Conservation (phyloP, 352 stramenopile genomes). For the Blastocystis sp. region DNA sequence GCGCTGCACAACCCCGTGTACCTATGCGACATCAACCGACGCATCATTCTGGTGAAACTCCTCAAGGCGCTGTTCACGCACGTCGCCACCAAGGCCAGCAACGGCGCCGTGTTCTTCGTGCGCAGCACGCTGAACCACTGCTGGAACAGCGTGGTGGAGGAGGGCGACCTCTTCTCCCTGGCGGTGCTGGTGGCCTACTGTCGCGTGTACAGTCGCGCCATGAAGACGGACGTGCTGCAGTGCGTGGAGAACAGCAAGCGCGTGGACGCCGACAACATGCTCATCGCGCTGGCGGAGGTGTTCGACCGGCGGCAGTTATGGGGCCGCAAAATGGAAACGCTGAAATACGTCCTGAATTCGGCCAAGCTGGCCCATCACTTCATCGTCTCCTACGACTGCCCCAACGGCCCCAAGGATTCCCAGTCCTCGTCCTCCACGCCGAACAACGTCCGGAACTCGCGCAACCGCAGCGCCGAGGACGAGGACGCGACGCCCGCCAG, state of each 20-base stretch:
- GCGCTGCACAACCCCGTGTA: background rate
- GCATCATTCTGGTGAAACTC: background rate
- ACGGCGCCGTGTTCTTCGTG: background rate
- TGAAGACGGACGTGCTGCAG: background rate
- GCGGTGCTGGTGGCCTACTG: conserved; percentile 21
- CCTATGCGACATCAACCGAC: background rate
- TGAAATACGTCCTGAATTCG: background rate
- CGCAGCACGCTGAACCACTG: background rate
- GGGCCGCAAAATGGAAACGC: background rate
- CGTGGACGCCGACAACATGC: conserved; percentile 17
- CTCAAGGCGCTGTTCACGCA: background rate
- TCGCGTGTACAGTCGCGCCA: conserved; percentile 7
- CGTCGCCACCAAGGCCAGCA: background rate
- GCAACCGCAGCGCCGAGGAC: background rate
- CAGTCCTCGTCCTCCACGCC: background rate
- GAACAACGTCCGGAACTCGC: background rate
- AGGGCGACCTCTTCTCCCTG: background rate
- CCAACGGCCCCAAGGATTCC: background rate
- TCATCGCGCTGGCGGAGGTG: background rate
- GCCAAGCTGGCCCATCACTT: background rate
- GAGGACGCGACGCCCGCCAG: background rate
- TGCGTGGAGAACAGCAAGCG: conserved; percentile 1
- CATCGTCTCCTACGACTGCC: background rate
- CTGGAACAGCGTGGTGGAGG: conserved; percentile 1
- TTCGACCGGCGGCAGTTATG: conserved; percentile 6